Base-by-base conservation (phyloP, 108 stramenopile species). In the Pseudonitzschia multistriata region DNA sequence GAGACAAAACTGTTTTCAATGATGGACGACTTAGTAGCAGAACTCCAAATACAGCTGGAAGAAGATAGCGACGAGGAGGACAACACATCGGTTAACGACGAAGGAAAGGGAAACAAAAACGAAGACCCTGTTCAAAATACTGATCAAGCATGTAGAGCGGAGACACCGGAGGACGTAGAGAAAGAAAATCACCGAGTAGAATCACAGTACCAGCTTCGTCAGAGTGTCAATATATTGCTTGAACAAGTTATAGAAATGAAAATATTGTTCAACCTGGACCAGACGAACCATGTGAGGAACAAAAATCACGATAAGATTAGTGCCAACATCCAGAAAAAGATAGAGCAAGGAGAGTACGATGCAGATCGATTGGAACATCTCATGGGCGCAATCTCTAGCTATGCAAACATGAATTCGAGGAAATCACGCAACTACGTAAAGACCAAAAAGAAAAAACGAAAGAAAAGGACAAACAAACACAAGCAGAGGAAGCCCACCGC, bases 301-400 rank as follows among this genome's bases (percentile, higher is more conserved):
- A 28, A 60, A 35, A 21, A 35, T 21, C n/a, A 60, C 15, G 30
- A 60, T 33, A 33, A 60, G 35, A 60, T 36, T 19, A 60, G 35
- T 36, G 59, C 59, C 59, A 60, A 36, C n/a, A 60, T 36, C 35
- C 34, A 36, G n/a, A 33, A 28, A 35, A 52, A 52, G 50, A 52
- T 52, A 22, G 35, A 33, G 28, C 59, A 36, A 33, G 59, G 59
- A 21, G 59, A 60, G 3, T 60, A 33, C 5, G 59, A 36, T 35
- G 33, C 59, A 3, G 59, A 60, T 36, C 6, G 35, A 36, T 29
- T 60, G 59, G 35, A 60, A 36, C 59, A 36, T 5, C 59, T 60
- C 14, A 35, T 60, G 59, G 59, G 59, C 59, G 59, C 59, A 60
- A 60, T 60, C n/a, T 13, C 59, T 24, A 35, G 27, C 30, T 60